Percentiles rank a stretch among this genome's conserved stretches.
Evolutionary conservation across 2,329 filamentous ascomycete genomes (phyloP).

Genomic region (Alternaria hordeiaustralica): DNA sequence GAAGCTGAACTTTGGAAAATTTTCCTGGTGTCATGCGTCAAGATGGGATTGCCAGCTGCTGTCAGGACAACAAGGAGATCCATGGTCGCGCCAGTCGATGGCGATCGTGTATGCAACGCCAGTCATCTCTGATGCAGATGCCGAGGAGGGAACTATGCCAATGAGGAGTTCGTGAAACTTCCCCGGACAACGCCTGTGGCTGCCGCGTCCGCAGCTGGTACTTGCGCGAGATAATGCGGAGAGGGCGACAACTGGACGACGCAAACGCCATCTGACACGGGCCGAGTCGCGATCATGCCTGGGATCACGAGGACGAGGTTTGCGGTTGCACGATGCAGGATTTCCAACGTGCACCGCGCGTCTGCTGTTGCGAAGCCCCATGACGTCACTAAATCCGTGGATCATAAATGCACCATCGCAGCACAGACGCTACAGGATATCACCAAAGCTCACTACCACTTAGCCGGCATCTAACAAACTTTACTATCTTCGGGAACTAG

Average conservation of each 20-base stretch:
- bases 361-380: constrained; percentile 4
- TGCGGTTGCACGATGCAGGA: not conserved
- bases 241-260: not conserved
- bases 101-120: not conserved
- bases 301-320: not conserved
- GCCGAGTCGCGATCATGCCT: not conserved
- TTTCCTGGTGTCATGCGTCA: not conserved
- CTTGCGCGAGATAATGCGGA: not conserved
- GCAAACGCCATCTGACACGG: not conserved
- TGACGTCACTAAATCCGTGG: constrained; percentile 15
- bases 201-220: not conserved
- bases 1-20: not conserved
- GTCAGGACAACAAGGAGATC: not conserved
- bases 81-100: not conserved
- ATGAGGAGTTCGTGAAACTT: not conserved
- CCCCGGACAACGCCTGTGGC: not conserved
- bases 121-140: not conserved
- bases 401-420: constrained; percentile 14
- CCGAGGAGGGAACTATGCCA: not conserved
- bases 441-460: constrained; percentile 5
- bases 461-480: constrained; percentile 10
- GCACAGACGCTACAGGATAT: not conserved
- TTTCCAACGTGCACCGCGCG: constrained; percentile 6
- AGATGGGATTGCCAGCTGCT: not conserved
- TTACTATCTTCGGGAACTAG: not conserved